Evolutionary conservation across 306 rosid species (phyloP), one percentile per base, ranked within the genome.

Genomic region (Trifolium repens): DNA sequence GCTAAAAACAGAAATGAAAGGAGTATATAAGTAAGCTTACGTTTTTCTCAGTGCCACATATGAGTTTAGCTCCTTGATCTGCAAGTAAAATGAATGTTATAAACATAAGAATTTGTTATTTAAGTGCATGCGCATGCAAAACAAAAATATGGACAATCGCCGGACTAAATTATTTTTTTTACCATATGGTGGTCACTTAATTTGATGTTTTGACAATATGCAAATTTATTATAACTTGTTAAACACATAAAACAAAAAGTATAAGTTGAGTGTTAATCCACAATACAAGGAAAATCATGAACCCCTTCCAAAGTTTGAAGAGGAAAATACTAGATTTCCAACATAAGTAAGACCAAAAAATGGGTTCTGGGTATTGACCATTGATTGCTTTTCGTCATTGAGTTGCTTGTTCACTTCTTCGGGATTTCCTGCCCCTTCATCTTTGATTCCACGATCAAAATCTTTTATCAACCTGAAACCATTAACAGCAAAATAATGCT

Each of bases 41-140:
- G 98, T 90, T 89, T 96, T 96, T 84, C 99, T 88, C 89, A 96
- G 82, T 71, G 94, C 96, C 74, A 96, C 96, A 69, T 88, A 92
- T 54, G 97, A 90, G 78, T 96, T 96, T 78, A 96, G 93, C 91
- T 96, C 99, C 84, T 96, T 96, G 90, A 96, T 92, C 99, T 96
- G 92, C 87, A 87, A 81, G 87, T 59, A 80, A 44, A 77, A 83
- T 35, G 73, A 59, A 76, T 54, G 61, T 22, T 26, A 72, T 24
- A 72, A 78, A 63, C 79, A 71, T 60, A 57, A 76, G 67, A 66
- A 71, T 44, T 12, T 57, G 26, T 17, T 50, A 67, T 67, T 67
- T 26, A 39, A 9, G 60, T 42, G 72, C 67, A 71, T 42, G 79
- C 43, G 22, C 74, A 43, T n/a, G 49, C 55, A 77, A 54, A 57